These are phyloP conservation scores for Patellaria atrata DNA, from an alignment of 495 filamentous ascomycete species.

Conservation along the genomic window DNA sequence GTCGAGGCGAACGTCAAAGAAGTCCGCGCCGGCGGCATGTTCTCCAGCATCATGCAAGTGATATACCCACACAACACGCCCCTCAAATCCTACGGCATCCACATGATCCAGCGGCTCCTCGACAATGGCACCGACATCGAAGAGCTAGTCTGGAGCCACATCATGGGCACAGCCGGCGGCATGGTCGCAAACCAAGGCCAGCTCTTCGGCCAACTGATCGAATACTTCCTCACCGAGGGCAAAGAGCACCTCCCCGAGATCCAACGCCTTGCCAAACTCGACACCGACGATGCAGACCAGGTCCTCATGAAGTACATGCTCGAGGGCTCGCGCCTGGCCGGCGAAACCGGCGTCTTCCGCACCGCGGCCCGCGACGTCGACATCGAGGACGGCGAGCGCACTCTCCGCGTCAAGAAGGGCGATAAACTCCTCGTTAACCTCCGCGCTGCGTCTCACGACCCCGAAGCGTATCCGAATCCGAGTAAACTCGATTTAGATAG, in stretches of 20 bases:
- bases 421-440: constrained; percentile 37
- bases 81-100: constrained; percentile 24
- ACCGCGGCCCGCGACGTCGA: constrained; percentile 18
- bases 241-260: constrained; percentile 35
- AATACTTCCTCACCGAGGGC: constrained; percentile 33
- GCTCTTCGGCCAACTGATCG: constrained; percentile 26
- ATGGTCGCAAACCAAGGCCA: constrained; percentile 30
- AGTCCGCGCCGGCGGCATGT: constrained; percentile 14
- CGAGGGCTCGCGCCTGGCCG: constrained; percentile 24
- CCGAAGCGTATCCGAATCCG: constrained; percentile 21
- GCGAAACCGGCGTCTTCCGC: constrained; percentile 24
- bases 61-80: constrained; percentile 17
- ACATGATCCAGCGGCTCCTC: constrained; percentile 23
- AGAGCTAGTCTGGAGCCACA: constrained; percentile 26
- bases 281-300: constrained; percentile 25
- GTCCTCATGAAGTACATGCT: constrained; percentile 28
- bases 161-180: constrained; percentile 29
- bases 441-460: constrained; percentile 24
- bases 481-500: constrained; percentile 19
- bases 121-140: constrained; percentile 15
- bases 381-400: constrained; percentile 30
- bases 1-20: constrained; percentile 20
- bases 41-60: constrained; percentile 15
- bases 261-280: constrained; percentile 29
- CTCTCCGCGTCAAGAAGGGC: constrained; percentile 32